A percentile compares a stretch with the other conserved stretches of the same genome.
phyloP scores from a whole-genome alignment of 257 asterid species.

The Oldenlandia corymbosa region DNA sequence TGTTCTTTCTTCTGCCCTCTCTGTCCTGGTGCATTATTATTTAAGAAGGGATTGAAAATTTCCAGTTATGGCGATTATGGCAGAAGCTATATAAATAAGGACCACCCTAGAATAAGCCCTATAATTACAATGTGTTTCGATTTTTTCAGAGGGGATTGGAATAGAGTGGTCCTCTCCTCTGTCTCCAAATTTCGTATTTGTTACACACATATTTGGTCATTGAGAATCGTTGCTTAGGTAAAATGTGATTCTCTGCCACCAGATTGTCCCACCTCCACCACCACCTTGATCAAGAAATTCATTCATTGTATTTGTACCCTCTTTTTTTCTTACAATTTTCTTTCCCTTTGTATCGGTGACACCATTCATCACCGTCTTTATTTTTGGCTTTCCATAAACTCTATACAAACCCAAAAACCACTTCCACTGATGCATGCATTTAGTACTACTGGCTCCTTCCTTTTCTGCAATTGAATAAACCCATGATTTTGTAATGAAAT shows the following conservation, averaged over 20 bases:
- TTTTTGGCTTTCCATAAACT: background rate
- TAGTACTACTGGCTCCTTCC: no score
- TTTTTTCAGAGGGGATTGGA: no score
- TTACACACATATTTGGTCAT: background rate
- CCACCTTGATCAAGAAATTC: no score
- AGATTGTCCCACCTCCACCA: conserved; percentile 12
- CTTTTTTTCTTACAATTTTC: no score
- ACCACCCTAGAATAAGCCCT: no score
- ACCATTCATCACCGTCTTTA: background rate
- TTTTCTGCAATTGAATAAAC: background rate
- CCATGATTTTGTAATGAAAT: no score
- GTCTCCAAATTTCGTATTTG: no score
- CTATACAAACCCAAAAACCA: background rate
- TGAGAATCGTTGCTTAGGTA: conserved; percentile 11
- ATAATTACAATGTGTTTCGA: no score
- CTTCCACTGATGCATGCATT: no score
- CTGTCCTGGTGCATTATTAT: background rate
- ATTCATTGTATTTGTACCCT: no score
- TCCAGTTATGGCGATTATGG: conserved; percentile 16
- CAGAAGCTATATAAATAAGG: conserved; percentile 16
- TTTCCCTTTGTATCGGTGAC: no score
- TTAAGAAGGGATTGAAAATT: conserved; percentile 11
- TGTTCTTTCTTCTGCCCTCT: background rate
- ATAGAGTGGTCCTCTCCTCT: no score
- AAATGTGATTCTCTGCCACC: conserved; percentile 9